Evolutionary conservation across 164 flowering plant genomes (phyloP).

Genomic region (Taxillus chinensis): DNA sequence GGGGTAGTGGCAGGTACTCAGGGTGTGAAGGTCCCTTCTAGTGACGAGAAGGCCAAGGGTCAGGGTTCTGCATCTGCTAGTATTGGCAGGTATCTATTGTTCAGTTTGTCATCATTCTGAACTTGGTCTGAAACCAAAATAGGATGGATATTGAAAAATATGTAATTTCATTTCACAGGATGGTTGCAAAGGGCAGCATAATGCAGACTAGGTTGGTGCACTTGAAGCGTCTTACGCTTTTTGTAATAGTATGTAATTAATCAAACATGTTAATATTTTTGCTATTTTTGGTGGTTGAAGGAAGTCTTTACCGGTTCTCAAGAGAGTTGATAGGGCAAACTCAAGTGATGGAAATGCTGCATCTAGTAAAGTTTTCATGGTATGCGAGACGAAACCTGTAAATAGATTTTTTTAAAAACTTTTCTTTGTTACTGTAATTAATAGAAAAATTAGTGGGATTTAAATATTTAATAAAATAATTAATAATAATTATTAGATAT

Average conservation of each 20-base stretch:
- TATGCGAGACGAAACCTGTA: no score
- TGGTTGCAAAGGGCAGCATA: conserved; percentile 15
- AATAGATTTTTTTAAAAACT: no score
- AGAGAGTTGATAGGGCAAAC: conserved; percentile 9
- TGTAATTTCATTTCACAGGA: conserved; percentile 12
- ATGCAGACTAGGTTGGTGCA: conserved; percentile 22
- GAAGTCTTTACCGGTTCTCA: conserved; percentile 33
- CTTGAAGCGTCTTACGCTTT: neutral
- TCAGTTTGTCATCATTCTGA: neutral
- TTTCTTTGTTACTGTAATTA: no score
- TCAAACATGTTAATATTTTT: neutral
- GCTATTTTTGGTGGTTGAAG: conserved; percentile 16
- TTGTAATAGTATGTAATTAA: neutral
- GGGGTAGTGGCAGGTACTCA: conserved; percentile 8
- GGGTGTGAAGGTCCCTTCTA: conserved; percentile 16
- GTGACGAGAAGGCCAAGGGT: conserved; percentile 13
- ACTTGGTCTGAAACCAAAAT: neutral
- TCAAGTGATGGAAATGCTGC: no score
- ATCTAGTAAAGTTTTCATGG: no score
- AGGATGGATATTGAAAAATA: neutral
- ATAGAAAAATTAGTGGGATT: no score
- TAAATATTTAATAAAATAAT: no score
- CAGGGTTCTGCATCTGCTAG: conserved; percentile 9
- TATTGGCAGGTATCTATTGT: conserved; percentile 19
- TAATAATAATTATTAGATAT: no score